These are phyloP conservation scores for Sanghuangporus sanghuang DNA, from an alignment of 1,284 basidiomycete genomes.

Conservation along the genomic window DNA sequence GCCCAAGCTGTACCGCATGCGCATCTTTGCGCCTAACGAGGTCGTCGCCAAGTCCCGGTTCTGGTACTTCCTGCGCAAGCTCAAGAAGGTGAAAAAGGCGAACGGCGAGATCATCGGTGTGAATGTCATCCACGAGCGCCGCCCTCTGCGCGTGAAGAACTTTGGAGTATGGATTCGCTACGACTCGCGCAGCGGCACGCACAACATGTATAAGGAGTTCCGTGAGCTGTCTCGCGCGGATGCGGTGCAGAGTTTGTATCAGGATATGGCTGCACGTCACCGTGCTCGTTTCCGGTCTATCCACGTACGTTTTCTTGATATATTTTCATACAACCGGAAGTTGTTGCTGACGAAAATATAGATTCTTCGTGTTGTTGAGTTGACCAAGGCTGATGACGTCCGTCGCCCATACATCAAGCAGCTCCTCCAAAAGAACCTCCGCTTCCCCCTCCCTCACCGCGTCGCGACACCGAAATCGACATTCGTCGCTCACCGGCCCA, in stretches of 20 bases:
- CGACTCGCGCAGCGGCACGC: conserved; percentile 95
- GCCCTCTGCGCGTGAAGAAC: conserved; percentile 98
- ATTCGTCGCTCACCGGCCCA: conserved; percentile 68
- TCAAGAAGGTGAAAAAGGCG: conserved; percentile 99
- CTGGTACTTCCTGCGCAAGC: conserved; percentile 99
- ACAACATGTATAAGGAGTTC: conserved; percentile 99
- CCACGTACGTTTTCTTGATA: conserved; percentile 58
- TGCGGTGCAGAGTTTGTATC: conserved; percentile 96
- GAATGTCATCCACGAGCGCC: conserved; percentile 96
- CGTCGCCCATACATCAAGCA: conserved; percentile 98
- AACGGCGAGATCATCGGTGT: conserved; percentile 98
- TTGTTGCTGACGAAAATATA: conserved; percentile 26
- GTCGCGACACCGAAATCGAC: conserved; percentile 65
- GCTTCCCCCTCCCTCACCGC: conserved; percentile 98
- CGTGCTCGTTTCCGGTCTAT: conserved; percentile 99
- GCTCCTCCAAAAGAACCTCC: conserved; percentile 84
- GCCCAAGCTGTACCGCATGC: conserved; percentile 99
- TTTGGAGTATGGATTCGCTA: conserved; percentile 99
- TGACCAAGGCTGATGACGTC: conserved; percentile 89
- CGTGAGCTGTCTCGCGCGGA: conserved; percentile 92
- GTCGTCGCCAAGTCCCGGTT: conserved; percentile 98
- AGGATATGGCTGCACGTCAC: conserved; percentile 99
- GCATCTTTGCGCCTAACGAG: conserved; percentile 98
- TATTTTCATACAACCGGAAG: conserved; percentile 14
- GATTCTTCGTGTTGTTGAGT: conserved; percentile 92